These are phyloP conservation scores for Boletellus ananiceps DNA, from an alignment of 768 basidiomycete species.

Conservation along the genomic window DNA sequence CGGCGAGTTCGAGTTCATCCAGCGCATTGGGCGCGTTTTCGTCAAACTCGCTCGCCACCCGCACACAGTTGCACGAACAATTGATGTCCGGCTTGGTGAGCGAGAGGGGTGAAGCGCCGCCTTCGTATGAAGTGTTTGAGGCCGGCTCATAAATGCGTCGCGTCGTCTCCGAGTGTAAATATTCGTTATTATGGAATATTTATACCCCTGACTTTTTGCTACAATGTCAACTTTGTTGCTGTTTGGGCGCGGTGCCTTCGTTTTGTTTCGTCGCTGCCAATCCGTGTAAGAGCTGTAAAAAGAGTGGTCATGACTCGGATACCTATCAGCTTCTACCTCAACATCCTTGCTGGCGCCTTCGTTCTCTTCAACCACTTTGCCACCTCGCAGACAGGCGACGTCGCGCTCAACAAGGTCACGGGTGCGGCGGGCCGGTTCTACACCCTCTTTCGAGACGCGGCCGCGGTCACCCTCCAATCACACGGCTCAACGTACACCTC, in stretches of 20 bases:
- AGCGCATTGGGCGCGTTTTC: neutral
- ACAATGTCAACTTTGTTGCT: neutral
- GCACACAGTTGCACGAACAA: constrained; percentile 62
- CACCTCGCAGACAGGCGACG: constrained; percentile 14
- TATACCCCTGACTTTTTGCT: neutral
- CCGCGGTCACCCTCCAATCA: neutral
- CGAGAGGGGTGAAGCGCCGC: constrained; percentile 80
- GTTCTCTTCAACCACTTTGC: constrained; percentile 17
- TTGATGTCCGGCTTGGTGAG: constrained; percentile 80
- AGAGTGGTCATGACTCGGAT: constrained; percentile 2
- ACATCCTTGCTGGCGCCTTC: constrained; percentile 16
- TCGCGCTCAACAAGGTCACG: constrained; percentile 18
- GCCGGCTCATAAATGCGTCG: neutral
- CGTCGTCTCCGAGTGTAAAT: no score
- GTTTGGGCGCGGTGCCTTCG: neutral
- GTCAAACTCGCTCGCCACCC: constrained; percentile 37
- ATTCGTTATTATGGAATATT: neutral
- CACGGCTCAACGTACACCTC: constrained; percentile 2
- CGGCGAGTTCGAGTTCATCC: constrained; percentile 29
- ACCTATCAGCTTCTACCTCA: constrained; percentile 17
- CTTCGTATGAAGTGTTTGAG: constrained; percentile 32
- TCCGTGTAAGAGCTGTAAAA: no score
- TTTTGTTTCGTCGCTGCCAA: no score
- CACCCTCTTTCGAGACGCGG: constrained; percentile 7
- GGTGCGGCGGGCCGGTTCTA: constrained; percentile 17